Evolutionary conservation across 306 rosid genomes (phyloP).

Genomic region (Cotoneaster glaucophyllus): DNA sequence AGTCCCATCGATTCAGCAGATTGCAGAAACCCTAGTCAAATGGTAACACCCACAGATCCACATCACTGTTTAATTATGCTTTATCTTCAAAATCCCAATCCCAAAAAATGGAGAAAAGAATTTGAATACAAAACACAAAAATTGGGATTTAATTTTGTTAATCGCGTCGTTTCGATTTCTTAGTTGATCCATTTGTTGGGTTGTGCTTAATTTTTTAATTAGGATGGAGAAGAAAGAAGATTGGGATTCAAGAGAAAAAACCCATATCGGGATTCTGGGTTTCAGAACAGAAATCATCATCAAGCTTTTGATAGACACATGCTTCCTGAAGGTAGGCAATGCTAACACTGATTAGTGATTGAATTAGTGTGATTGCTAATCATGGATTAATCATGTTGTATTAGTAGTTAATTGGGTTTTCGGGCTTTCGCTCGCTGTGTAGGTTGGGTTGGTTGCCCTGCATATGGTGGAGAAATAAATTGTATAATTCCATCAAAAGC

Average conservation of each 20-base stretch:
- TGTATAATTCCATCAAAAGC: conserved; percentile 91
- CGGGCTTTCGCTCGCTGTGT: neutral
- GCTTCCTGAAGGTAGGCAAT: conserved; percentile 10
- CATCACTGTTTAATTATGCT: neutral
- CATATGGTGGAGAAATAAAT: conserved; percentile 67
- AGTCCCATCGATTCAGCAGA: neutral
- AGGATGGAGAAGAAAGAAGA: conserved; percentile 6
- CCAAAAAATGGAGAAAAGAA: neutral
- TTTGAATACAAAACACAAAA: neutral
- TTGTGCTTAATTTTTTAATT: neutral
- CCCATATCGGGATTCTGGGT: neutral
- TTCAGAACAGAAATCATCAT: neutral
- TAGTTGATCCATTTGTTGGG: neutral
- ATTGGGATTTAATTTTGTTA: neutral
- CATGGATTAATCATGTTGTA: neutral
- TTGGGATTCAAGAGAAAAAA: neutral
- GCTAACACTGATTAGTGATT: neutral
- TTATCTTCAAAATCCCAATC: neutral
- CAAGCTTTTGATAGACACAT: conserved; percentile 3
- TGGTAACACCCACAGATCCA: neutral
- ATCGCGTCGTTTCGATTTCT: neutral
- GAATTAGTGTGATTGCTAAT: neutral
- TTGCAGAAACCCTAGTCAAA: neutral
- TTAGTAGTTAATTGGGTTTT: neutral
- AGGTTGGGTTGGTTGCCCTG: conserved; percentile 97